Evolutionary conservation across 1,284 basidiomycete species (phyloP), one percentile per base, ranked within the genome.

Genomic region (Sporisorium reilianum): DNA sequence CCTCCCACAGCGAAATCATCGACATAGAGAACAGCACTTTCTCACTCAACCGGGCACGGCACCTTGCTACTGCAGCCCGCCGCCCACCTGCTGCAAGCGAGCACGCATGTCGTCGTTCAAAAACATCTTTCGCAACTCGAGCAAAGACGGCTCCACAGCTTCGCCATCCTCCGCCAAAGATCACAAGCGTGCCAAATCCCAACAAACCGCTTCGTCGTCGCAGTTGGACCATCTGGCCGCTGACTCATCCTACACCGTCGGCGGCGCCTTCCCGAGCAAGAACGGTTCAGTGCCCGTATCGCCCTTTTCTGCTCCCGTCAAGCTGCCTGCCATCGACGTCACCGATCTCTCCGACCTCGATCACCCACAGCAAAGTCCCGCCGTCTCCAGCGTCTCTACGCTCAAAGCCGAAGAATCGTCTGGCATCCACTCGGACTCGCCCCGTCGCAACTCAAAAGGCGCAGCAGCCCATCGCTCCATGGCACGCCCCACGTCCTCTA

Each of bases 91-190:
- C 41, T 45, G 28, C 34, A 53, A 23, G 20, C 22, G 23, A 40
- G 26, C 18, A 42, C 61, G 44, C 32, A 75, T 75, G 71, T 69
- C 71, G 26, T 46, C 70, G 14, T 69, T 75, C 55, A 75, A 66
- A 40, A 75, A 69, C 59, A 68, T 75, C 48, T 74, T 75, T 63
- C 66, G 66, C 30, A 64, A 53, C 38, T 55, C 26, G 52, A 64
- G 45, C 57, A 69, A 63, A 45, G 62, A 68, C 62, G 48, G 34
- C 28, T 45, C 51, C 16, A 30, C 18, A 11, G 18, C 18, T 3
- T 55, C 49, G 23, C 41, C 53, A 18, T 45, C 41, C 16, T 55
- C 53, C 16, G 42, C 52, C 23, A 46, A 42, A 14, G 52, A 64
- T 46, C 55, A 59, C 41, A 62, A 52, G 41, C 64, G 59, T 4